These are phyloP conservation scores for Prunus padus DNA, from an alignment of 306 rosid genomes.

Conservation along the genomic window DNA sequence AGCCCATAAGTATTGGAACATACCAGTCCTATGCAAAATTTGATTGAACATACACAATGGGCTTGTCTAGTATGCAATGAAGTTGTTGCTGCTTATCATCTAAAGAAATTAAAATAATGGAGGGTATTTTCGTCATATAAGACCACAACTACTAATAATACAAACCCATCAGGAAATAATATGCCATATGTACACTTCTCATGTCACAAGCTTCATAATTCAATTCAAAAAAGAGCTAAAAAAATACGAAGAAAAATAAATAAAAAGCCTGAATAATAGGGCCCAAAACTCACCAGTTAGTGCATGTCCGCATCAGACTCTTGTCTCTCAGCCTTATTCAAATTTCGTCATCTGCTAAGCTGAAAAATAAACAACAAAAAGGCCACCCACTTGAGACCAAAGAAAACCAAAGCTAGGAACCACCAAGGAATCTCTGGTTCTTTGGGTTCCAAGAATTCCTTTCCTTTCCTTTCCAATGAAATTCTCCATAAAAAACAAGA, in stretches of 20 bases:
- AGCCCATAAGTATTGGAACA: neutral
- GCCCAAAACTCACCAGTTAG: conserved; percentile 35
- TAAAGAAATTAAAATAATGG: conserved; percentile 13
- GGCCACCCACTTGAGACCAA: conserved; percentile 30
- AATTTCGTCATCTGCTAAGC: conserved; percentile 32
- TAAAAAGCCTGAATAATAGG: conserved; percentile 26
- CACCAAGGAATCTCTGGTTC: conserved; percentile 52
- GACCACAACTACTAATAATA: neutral
- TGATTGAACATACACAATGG: neutral
- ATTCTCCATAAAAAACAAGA: conserved; percentile 19
- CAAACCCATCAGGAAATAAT: conserved; percentile 1
- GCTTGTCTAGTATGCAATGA: neutral
- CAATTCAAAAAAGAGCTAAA: neutral
- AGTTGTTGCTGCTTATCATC: neutral
- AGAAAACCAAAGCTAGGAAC: conserved; percentile 40
- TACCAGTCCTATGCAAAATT: neutral
- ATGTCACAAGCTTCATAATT: conserved; percentile 23
- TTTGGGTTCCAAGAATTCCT: conserved; percentile 46
- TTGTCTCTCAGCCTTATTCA: conserved; percentile 44
- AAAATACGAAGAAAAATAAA: conserved; percentile 12
- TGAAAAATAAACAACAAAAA: conserved; percentile 33
- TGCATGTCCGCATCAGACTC: conserved; percentile 59
- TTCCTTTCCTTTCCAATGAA: conserved; percentile 37
- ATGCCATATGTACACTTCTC: conserved; percentile 20
- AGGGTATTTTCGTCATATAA: conserved; percentile 25